phyloP scores from a whole-genome alignment of 441 rosid species.

The Bocquillonia castaneifolia region DNA sequence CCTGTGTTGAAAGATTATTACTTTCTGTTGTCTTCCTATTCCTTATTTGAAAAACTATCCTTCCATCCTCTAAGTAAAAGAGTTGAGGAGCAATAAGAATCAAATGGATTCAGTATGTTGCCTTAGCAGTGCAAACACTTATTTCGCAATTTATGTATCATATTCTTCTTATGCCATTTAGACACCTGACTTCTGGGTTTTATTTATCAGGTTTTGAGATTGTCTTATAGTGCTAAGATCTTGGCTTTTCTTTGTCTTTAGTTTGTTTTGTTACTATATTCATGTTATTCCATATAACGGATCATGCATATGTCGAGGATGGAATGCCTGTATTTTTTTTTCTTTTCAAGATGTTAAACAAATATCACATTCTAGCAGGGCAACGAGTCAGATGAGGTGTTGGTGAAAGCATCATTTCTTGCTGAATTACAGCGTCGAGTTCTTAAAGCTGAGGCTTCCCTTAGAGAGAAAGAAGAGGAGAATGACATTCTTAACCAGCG shows the following conservation, averaged over 20 bases:
- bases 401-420: constrained; percentile 84
- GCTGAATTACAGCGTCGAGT: constrained; percentile 89
- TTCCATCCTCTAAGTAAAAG: too few relatives aligned
- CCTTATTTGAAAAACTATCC: background rate
- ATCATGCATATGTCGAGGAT: background rate
- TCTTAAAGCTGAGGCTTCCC: constrained; percentile 81
- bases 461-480: constrained; percentile 91
- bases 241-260: background rate
- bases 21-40: background rate
- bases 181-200: background rate
- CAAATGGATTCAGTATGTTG: background rate
- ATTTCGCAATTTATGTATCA: background rate
- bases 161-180: background rate
- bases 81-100: background rate
- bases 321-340: background rate
- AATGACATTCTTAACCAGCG: constrained; percentile 90
- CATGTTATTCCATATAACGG: background rate
- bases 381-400: constrained; percentile 72
- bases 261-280: too few relatives aligned
- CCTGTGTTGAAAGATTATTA: background rate
- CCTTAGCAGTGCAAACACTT: background rate
- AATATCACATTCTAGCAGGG: constrained; percentile 32
- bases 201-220: background rate
- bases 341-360: constrained; percentile 14
- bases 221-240: background rate